phyloP scores from a whole-genome alignment of 768 basidiomycete species.

The Rhodotorula graminis region DNA sequence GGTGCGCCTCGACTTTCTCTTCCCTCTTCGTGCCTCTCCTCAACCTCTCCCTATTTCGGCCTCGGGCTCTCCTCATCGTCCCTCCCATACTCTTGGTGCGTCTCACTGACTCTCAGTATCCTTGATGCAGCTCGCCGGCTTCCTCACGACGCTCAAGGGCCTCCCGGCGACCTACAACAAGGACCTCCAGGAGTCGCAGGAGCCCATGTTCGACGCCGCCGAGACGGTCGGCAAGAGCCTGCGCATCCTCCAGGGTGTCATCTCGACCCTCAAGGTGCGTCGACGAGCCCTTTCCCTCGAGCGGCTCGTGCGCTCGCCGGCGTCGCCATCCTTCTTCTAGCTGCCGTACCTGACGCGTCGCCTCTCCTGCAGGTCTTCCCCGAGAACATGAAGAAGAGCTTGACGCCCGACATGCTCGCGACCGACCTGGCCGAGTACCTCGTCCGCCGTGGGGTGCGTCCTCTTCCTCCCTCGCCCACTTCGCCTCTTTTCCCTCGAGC shows the following conservation, averaged over 20 bases:
- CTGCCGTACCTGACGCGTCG: background rate
- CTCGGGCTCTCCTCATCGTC: too few relatives aligned
- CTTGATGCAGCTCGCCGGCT: constrained; percentile 80
- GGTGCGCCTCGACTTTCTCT: constrained; percentile 47
- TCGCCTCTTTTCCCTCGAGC: too few relatives aligned
- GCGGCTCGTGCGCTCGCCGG: background rate
- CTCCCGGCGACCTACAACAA: constrained; percentile 99
- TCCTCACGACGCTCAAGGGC: constrained; percentile 95
- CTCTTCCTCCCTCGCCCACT: background rate
- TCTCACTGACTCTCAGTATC: background rate
- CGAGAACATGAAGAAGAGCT: constrained; percentile 78
- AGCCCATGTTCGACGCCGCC: constrained; percentile 89
- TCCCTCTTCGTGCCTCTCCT: background rate
- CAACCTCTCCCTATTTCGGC: background rate
- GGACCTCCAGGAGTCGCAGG: constrained; percentile 97
- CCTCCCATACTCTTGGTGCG: too few relatives aligned
- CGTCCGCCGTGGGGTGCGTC: constrained; percentile 89
- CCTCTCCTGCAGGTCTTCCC: constrained; percentile 63
- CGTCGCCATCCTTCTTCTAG: too few relatives aligned
- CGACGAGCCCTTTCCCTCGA: rapidly evolving
- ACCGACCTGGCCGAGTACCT: constrained; percentile 99
- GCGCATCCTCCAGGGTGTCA: constrained; percentile 88
- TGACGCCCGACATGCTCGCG: constrained; percentile 96
- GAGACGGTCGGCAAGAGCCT: constrained; percentile 83
- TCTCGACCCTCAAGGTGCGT: constrained; percentile 77